phyloP scores from a whole-genome alignment of 2,329 filamentous ascomycete genomes.

The Talaromyces sp. region DNA sequence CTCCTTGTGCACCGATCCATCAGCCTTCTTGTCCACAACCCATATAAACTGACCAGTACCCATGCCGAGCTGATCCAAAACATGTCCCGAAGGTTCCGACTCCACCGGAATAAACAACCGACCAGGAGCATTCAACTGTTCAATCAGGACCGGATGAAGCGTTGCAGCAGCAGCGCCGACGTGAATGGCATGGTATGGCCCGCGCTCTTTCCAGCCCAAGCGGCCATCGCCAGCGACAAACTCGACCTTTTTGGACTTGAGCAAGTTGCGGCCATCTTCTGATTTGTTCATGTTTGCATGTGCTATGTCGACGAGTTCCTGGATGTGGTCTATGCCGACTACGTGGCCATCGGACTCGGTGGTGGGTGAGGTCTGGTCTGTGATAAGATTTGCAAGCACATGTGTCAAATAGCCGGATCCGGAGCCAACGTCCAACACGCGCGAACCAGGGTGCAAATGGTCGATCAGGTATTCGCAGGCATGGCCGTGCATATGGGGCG shows the following conservation, averaged over 20 bases:
- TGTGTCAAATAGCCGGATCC: conserved; percentile 84
- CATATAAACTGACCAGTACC: conserved; percentile 54
- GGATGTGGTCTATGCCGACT: conserved; percentile 72
- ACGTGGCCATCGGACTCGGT: conserved; percentile 46
- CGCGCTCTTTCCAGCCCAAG: conserved; percentile 56
- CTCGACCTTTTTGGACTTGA: conserved; percentile 61
- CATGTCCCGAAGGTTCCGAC: conserved; percentile 31
- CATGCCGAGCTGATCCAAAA: conserved; percentile 16
- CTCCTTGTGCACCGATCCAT: conserved; percentile 53
- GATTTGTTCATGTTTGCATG: conserved; percentile 63
- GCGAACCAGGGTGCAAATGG: conserved; percentile 48
- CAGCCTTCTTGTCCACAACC: conserved; percentile 58
- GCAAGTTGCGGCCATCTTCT: conserved; percentile 52
- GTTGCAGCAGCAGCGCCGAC: conserved; percentile 80
- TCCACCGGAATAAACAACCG: conserved; percentile 65
- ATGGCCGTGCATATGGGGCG: conserved; percentile 68
- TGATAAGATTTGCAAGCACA: conserved; percentile 73
- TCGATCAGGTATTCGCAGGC: conserved; percentile 61
- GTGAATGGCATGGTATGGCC: conserved; percentile 87
- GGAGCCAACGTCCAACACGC: conserved; percentile 70
- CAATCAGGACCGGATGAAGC: conserved; percentile 67
- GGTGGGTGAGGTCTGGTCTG: conserved; percentile 18
- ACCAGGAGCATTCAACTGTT: conserved; percentile 75
- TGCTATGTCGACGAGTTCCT: conserved; percentile 58
- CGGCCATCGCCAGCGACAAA: conserved; percentile 75